A percentile compares a stretch with the other conserved stretches of the same genome.
phyloP scores from a whole-genome alignment of 2,329 filamentous ascomycete genomes.

The Grosmannia serpens region DNA sequence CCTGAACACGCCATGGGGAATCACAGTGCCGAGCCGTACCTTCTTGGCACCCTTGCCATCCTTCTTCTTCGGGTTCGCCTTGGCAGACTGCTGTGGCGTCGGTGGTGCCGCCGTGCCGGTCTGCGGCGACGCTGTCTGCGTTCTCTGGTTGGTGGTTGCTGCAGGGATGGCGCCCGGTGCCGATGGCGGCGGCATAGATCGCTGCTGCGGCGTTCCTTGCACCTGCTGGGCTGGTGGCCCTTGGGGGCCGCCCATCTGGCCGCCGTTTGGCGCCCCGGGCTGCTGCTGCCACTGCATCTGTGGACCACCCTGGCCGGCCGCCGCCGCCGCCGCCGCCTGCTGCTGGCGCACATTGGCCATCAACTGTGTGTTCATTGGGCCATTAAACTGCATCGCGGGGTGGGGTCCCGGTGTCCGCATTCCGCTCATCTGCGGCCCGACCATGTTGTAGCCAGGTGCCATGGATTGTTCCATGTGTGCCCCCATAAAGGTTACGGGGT shows the following conservation, averaged over 20 bases:
- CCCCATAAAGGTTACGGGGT: conserved; percentile 48
- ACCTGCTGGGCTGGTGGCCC: conserved; percentile 31
- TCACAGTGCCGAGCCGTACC: conserved; percentile 31
- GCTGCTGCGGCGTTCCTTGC: conserved; percentile 62
- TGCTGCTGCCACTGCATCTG: conserved; percentile 39
- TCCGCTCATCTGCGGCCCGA: conserved; percentile 46
- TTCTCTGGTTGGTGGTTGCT: conserved; percentile 38
- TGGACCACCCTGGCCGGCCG: conserved; percentile 19
- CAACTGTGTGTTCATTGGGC: conserved; percentile 51
- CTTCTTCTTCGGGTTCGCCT: conserved; percentile 70
- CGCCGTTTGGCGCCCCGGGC: conserved; percentile 27
- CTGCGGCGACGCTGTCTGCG: conserved; percentile 49
- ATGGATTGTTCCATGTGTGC: conserved; percentile 51
- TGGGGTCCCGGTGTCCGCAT: conserved; percentile 62
- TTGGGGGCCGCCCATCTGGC: conserved; percentile 24
- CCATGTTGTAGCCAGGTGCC: conserved; percentile 44
- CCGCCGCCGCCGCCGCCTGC: conserved; percentile 13
- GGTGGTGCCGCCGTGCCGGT: conserved; percentile 57
- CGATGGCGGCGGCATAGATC: conserved; percentile 56
- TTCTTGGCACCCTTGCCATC: conserved; percentile 53
- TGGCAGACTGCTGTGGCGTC: conserved; percentile 62
- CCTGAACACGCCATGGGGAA: background rate
- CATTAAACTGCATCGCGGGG: conserved; percentile 43
- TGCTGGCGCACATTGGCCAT: conserved; percentile 33
- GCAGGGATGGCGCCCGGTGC: conserved; percentile 33